These are phyloP conservation scores for Backusella australiensis DNA, from an alignment of 192 early-diverging fungal species.

Conservation along the genomic window DNA sequence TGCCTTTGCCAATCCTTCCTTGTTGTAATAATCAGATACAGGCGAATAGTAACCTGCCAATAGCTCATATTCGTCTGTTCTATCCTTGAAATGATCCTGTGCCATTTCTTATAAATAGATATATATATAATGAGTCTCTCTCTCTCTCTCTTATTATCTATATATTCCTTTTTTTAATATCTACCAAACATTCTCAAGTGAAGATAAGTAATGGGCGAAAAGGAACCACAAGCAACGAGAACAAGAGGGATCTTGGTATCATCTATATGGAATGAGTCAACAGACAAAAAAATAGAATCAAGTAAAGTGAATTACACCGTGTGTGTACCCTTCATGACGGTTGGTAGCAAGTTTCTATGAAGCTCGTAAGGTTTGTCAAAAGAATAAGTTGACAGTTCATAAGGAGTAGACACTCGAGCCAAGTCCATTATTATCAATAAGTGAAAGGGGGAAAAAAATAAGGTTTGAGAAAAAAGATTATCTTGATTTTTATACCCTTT, in stretches of 20 bases:
- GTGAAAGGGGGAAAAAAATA: neutral
- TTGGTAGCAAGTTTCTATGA: slow-evolving; percentile 7
- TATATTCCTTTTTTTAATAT: neutral
- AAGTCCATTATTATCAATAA: neutral
- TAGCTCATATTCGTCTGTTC: slow-evolving; percentile 75
- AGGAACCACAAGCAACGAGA: slow-evolving; percentile 95
- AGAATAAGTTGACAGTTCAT: slow-evolving; percentile 2
- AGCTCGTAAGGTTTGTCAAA: slow-evolving; percentile 21
- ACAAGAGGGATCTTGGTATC: slow-evolving; percentile 78
- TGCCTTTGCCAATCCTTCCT: slow-evolving; percentile 86
- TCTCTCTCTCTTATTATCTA: neutral
- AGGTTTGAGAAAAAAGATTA: neutral
- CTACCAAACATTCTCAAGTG: slow-evolving; percentile 99
- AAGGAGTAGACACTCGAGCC: slow-evolving; percentile 2
- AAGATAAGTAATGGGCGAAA: slow-evolving; percentile 95
- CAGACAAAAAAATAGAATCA: neutral
- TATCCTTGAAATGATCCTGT: slow-evolving; percentile 76
- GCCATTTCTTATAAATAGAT: slow-evolving; percentile 76
- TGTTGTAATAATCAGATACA: slow-evolving; percentile 91
- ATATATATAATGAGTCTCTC: neutral
- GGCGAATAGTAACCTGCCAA: slow-evolving; percentile 97
- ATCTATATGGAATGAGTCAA: slow-evolving; percentile 34
- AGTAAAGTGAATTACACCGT: neutral
- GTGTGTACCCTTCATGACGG: slow-evolving; percentile 17
- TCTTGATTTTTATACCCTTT: neutral